These are phyloP conservation scores for Paecilomyces formosus DNA, from an alignment of 2,329 filamentous ascomycete genomes.

Conservation along the genomic window DNA sequence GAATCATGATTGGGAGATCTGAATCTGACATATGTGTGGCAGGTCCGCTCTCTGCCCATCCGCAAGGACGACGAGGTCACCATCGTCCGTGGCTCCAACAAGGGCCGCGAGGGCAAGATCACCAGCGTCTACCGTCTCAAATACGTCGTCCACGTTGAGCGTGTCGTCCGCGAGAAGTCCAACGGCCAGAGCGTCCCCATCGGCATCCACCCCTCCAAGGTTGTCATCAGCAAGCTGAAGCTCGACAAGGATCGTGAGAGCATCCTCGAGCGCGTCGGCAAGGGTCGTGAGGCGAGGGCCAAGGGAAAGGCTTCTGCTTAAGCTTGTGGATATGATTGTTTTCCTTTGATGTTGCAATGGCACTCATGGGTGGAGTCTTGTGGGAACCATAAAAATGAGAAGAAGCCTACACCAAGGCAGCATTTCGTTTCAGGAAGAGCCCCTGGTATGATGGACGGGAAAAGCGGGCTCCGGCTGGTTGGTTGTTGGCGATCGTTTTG, in stretches of 20 bases:
- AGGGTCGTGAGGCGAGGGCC: conserved; percentile 39
- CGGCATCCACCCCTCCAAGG: conserved; percentile 92
- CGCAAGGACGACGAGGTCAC: conserved; percentile 95
- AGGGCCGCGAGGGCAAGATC: conserved; percentile 98
- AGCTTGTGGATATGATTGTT: conserved; percentile 47
- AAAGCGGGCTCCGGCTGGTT: neutral
- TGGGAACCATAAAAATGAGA: conserved; percentile 51
- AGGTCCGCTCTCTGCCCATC: conserved; percentile 52
- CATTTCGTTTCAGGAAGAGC: neutral
- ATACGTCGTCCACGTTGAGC: conserved; percentile 95
- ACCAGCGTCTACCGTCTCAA: conserved; percentile 97
- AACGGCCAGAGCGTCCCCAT: conserved; percentile 93
- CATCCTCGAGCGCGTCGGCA: conserved; percentile 40
- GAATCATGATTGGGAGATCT: conserved; percentile 7
- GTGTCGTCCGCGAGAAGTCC: conserved; percentile 93
- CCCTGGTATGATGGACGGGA: neutral
- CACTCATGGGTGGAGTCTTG: conserved; percentile 18
- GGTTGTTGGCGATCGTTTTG: conserved; percentile 1
- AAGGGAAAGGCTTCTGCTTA: conserved; percentile 49
- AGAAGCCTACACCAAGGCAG: conserved; percentile 54
- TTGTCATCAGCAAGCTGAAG: conserved; percentile 98
- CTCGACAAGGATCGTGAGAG: conserved; percentile 53
- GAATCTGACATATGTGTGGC: conserved; percentile 11
- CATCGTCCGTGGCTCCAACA: conserved; percentile 87
- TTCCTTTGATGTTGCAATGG: conserved; percentile 64